Evolutionary conservation across 306 rosid species (phyloP).

Genomic region (Sicyos baderoa): DNA sequence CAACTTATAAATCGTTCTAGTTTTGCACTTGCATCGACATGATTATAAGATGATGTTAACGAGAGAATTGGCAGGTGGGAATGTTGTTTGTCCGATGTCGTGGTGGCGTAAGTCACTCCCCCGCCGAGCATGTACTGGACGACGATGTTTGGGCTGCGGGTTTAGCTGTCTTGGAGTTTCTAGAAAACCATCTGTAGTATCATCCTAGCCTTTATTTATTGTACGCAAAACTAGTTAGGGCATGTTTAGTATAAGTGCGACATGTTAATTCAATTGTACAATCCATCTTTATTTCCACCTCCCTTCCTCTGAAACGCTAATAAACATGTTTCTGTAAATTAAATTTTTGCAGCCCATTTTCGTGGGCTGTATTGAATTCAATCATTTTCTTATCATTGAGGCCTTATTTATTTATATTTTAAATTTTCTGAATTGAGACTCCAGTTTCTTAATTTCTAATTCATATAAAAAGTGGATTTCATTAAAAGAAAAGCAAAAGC

Average conservation of each 20-base stretch:
- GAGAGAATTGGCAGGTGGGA: constrained; percentile 50
- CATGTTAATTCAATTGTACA: constrained; percentile 15
- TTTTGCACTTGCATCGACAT: constrained; percentile 15
- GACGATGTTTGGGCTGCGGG: constrained; percentile 80
- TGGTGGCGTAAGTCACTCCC: constrained; percentile 91
- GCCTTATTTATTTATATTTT: neutral
- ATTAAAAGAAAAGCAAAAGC: neutral
- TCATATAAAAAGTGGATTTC: neutral
- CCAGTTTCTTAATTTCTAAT: neutral
- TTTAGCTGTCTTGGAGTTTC: constrained; percentile 56
- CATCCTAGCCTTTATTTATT: neutral
- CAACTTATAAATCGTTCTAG: neutral
- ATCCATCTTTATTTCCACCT: neutral
- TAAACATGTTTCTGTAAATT: neutral
- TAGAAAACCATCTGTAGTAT: constrained; percentile 37
- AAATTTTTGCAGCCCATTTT: neutral
- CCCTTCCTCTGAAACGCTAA: neutral
- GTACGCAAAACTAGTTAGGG: constrained; percentile 5
- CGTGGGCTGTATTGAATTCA: constrained; percentile 6
- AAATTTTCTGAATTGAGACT: neutral
- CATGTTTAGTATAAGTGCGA: neutral
- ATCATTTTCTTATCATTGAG: neutral
- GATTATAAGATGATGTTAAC: neutral
- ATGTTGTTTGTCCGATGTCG: constrained; percentile 92
- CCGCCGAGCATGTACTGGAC: constrained; percentile 69